Conservation (phyloP, 2,329 filamentous ascomycete genomes). For the Corynespora cassiicola region DNA sequence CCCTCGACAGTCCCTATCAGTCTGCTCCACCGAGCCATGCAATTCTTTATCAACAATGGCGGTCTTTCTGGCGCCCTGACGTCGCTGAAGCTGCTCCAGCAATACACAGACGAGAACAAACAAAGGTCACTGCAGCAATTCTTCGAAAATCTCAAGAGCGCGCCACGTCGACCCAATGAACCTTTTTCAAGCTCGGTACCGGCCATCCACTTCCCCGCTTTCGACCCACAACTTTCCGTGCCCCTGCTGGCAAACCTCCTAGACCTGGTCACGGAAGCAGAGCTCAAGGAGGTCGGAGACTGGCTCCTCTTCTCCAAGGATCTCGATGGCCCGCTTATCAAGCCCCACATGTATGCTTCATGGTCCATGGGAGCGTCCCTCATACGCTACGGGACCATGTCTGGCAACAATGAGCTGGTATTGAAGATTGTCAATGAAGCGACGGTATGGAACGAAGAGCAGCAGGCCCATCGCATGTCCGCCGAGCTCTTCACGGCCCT, state of each 20-base stretch:
- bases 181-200: constrained; percentile 32
- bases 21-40: constrained; percentile 51
- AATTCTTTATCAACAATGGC: constrained; percentile 46
- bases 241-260: constrained; percentile 58
- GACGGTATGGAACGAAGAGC: constrained; percentile 20
- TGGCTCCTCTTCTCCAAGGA: constrained; percentile 61
- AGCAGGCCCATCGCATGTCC: constrained; percentile 35
- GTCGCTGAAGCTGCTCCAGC: constrained; percentile 46
- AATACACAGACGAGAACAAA: constrained; percentile 53
- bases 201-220: constrained; percentile 53
- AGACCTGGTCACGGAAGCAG: constrained; percentile 55
- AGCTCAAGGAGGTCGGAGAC: constrained; percentile 56
- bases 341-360: constrained; percentile 52
- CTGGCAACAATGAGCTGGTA: constrained; percentile 51
- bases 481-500: constrained; percentile 46
- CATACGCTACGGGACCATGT: constrained; percentile 60
- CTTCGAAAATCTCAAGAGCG: constrained; percentile 40
- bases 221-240: constrained; percentile 53
- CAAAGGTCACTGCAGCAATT: constrained; percentile 50
- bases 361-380: constrained; percentile 59
- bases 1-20: constrained; percentile 51
- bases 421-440: constrained; percentile 35
- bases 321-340: constrained; percentile 62
- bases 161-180: constrained; percentile 21
- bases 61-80: constrained; percentile 47